Conservation (phyloP, 176 grass and related monocot species). For the Calamus simplicifolius region DNA sequence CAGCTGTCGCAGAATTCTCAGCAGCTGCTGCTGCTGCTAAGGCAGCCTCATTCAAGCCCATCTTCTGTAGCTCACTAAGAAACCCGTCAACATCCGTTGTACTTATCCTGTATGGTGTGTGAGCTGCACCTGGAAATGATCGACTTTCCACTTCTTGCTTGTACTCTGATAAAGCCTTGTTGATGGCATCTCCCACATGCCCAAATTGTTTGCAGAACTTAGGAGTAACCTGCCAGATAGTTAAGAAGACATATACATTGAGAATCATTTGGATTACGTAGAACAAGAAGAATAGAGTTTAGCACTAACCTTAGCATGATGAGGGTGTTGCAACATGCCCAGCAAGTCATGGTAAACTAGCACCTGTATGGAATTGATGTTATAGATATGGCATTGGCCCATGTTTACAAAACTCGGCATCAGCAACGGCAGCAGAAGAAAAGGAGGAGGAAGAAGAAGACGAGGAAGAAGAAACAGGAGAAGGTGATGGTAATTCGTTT, state of each 20-base stretch:
- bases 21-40: conserved; percentile 54
- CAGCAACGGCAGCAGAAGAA: too few species aligned
- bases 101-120: conserved; percentile 66
- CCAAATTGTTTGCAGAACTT: conserved; percentile 89
- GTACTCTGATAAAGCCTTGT: conserved; percentile 60
- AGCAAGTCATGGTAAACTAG: conserved; percentile 91
- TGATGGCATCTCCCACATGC: conserved; percentile 52
- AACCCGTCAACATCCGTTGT: conserved; percentile 57
- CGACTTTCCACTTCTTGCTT: conserved; percentile 70
- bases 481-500: too few species aligned
- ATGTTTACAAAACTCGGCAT: too few species aligned
- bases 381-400: neutral
- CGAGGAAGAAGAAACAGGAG: too few species aligned
- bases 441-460: too few species aligned
- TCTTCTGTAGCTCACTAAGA: conserved; percentile 50
- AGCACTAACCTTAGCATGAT: conserved; percentile 68
- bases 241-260: neutral
- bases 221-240: conserved; percentile 54
- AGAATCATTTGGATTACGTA: neutral
- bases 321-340: conserved; percentile 92
- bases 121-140: conserved; percentile 52
- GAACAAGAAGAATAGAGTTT: neutral
- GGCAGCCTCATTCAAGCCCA: conserved; percentile 71
- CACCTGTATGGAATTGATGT: conserved; percentile 32
- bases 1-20: conserved; percentile 27